Evolutionary conservation across 2,329 filamentous ascomycete genomes (phyloP).

Genomic region (Aspergillus pseudotamarii): DNA sequence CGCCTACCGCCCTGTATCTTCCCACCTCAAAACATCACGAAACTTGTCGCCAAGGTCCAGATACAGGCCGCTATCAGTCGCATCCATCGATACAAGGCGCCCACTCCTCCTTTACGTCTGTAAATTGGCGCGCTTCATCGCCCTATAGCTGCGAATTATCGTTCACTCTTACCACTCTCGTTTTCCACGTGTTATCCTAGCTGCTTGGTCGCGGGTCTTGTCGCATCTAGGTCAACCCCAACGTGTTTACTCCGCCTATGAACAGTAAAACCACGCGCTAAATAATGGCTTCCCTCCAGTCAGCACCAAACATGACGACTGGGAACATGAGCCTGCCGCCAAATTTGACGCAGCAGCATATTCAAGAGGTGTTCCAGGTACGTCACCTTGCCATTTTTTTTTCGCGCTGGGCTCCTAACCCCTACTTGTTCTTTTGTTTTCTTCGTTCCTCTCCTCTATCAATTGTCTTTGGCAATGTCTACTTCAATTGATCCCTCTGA

Average conservation of each 20-base stretch:
- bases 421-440: background rate
- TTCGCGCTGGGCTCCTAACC: background rate
- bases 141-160: constrained; percentile 28
- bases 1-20: constrained; percentile 24
- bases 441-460: background rate
- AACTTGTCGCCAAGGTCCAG: constrained; percentile 38
- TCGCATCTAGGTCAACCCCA: constrained; percentile 23
- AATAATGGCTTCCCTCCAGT: constrained; percentile 80
- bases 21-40: constrained; percentile 34
- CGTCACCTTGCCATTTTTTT: constrained; percentile 18
- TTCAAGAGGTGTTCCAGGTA: constrained; percentile 69
- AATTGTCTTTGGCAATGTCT: background rate
- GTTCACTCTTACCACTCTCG: constrained; percentile 17
- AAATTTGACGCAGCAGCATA: constrained; percentile 73
- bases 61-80: constrained; percentile 27
- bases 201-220: constrained; percentile 22
- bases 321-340: constrained; percentile 64
- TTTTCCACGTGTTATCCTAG: constrained; percentile 23
- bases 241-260: constrained; percentile 31
- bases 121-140: constrained; percentile 25
- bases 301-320: constrained; percentile 69
- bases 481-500: constrained; percentile 35
- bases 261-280: constrained; percentile 32
- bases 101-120: constrained; percentile 24
- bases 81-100: constrained; percentile 27